Conservation (phyloP, 805 yeast species). For the Hyphopichia homilentoma region DNA sequence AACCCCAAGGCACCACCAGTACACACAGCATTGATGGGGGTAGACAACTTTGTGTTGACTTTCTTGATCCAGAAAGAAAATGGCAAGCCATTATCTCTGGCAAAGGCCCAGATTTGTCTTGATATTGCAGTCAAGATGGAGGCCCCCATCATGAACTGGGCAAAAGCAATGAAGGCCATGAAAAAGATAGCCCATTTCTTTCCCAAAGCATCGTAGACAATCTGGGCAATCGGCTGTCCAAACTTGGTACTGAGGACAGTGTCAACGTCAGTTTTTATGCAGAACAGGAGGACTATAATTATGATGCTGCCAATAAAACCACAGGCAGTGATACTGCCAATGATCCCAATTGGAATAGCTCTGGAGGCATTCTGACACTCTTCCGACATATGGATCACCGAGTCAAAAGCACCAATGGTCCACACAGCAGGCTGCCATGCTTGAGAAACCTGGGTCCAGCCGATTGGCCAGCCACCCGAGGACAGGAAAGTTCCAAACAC, state of each 20-base stretch:
- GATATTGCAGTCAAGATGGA: constrained; percentile 61
- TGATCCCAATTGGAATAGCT: constrained; percentile 64
- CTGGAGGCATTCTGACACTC: constrained; percentile 61
- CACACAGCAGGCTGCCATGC: constrained; percentile 67
- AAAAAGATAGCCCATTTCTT: constrained; percentile 62
- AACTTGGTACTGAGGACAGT: constrained; percentile 41
- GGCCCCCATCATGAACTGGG: constrained; percentile 66
- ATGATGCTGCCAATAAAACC: constrained; percentile 57
- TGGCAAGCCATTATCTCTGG: constrained; percentile 75
- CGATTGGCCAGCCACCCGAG: constrained; percentile 43
- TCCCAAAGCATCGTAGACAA: constrained; percentile 60
- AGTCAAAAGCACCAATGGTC: constrained; percentile 74
- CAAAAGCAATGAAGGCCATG: constrained; percentile 53
- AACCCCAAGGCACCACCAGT: constrained; percentile 51
- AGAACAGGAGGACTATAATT: constrained; percentile 50
- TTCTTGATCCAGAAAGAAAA: too few relatives aligned
- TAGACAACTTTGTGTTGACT: constrained; percentile 54
- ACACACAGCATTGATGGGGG: constrained; percentile 62
- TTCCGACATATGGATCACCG: constrained; percentile 70
- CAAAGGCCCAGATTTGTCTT: constrained; percentile 72
- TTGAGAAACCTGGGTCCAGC: constrained; percentile 45
- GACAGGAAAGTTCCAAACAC: constrained; percentile 49
- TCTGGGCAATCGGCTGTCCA: constrained; percentile 66
- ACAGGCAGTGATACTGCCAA: constrained; percentile 55
- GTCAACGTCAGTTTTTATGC: constrained; percentile 45